Base-by-base conservation (phyloP, 1,139 yeast genomes). In the Geotrichum candidum region DNA sequence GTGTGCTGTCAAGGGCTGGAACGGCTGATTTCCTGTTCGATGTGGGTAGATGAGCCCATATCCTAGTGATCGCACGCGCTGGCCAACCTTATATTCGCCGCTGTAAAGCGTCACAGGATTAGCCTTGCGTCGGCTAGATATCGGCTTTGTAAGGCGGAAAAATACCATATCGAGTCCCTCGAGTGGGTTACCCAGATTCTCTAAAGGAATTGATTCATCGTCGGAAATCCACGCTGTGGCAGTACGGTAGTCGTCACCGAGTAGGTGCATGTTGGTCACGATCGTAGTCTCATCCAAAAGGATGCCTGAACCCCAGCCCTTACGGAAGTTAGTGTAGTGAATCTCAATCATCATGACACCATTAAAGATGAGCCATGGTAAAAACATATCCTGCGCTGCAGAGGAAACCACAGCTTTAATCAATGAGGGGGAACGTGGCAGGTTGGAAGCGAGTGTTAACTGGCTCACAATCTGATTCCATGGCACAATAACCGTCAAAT, bases 41-140 rank as follows among this genome's bases (percentile, higher is more conserved):
- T 67, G 67, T 0, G 73, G 73, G 58, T 75, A 80, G 64, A 84
- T 80, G 4, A 87, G 73, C 0, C 92, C 92, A 69, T 74, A 85
- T 0, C 91, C 89, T 2, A 78, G 70, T 0, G 90, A 79, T 7
- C 67, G 68, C 0, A 84, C 86, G 0, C 60, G 51, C 31, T 77
- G 76, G 0, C 82, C 83, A 2, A 29, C 57, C 10, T 22, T n/a
- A 23, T 68, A 65, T 15, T 57, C 60, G 7, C 45, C 35, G 1
- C 59, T 25, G 15, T 68, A 65, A 13, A 63, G 53, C 10, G 60
- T 41, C 6, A 59, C 67, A 22, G 68, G 64, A 46, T 18, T 48
- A 33, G 56, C 58, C 4, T 53, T 23, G n/a, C 18, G 22, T 1
- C 51, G 54, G 4, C 65, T 57, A 11, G 65, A 41, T 53, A 64